Evolutionary conservation across 768 basidiomycete species (phyloP).

Genomic region (Suillus alpinus): DNA sequence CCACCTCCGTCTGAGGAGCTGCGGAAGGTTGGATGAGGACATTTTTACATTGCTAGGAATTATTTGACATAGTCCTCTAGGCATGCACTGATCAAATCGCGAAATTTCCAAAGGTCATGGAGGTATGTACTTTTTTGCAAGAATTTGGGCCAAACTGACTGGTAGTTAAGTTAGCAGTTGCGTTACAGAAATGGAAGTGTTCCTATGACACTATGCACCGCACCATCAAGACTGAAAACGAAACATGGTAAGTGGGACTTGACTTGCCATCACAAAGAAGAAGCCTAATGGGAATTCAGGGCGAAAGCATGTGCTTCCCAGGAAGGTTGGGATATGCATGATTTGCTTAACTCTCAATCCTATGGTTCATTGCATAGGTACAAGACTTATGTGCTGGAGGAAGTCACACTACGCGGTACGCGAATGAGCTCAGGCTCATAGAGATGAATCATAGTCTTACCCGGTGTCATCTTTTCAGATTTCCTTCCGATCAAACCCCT

Average conservation of each 20-base stretch:
- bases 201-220: conserved; percentile 11
- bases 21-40: neutral
- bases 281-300: conserved; percentile 29
- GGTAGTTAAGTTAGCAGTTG: conserved; percentile 19
- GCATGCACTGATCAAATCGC: conserved; percentile 5
- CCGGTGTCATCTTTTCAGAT: conserved; percentile 13
- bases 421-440: neutral
- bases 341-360: conserved; percentile 39
- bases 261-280: conserved; percentile 14
- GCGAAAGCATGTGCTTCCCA: conserved; percentile 29
- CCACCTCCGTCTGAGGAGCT: neutral
- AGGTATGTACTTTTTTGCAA: neutral
- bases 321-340: conserved; percentile 42
- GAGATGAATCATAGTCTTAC: neutral
- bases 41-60: neutral
- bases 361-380: conserved; percentile 38
- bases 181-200: conserved; percentile 27
- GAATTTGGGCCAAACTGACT: neutral
- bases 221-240: conserved; percentile 8
- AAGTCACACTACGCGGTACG: conserved; percentile 37
- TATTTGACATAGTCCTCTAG: neutral
- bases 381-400: conserved; percentile 40
- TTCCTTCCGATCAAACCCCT: conserved; percentile 10
- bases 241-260: conserved; percentile 15
- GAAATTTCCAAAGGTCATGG: conserved; percentile 11